Evolutionary conservation across 192 early-diverging fungal species (phyloP).

Genomic region (Coemansia sp.): DNA sequence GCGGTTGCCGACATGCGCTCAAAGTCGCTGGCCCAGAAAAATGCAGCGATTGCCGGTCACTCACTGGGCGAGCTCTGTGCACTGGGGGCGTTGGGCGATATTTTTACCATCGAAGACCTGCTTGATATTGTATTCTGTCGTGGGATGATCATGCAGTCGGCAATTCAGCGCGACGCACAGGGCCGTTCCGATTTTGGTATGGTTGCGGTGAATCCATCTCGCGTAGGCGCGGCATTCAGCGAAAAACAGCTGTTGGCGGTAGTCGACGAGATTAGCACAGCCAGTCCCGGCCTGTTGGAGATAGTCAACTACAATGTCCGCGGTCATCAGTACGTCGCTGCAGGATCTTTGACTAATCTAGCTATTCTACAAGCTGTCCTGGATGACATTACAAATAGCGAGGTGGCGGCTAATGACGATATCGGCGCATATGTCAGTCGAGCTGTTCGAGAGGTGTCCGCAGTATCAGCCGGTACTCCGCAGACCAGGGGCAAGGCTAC

Average conservation of each 20-base stretch:
- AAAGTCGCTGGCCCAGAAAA: slow-evolving; percentile 72
- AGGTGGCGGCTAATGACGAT: not conserved
- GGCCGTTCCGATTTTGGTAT: slow-evolving; percentile 91
- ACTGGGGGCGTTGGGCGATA: slow-evolving; percentile 67
- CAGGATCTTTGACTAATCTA: slow-evolving; percentile 76
- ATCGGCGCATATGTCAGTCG: slow-evolving; percentile 49
- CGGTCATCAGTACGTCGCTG: slow-evolving; percentile 90
- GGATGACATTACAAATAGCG: slow-evolving; percentile 55
- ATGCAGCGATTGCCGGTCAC: slow-evolving; percentile 86
- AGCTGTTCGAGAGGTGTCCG: slow-evolving; percentile 65
- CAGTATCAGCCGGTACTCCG: slow-evolving; percentile 57
- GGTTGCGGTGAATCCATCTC: slow-evolving; percentile 85
- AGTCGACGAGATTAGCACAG: slow-evolving; percentile 71
- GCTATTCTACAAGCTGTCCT: slow-evolving; percentile 78
- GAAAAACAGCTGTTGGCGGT: slow-evolving; percentile 61
- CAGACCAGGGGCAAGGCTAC: slow-evolving; percentile 82
- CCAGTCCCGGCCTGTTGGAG: slow-evolving; percentile 70
- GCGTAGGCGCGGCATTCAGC: slow-evolving; percentile 69
- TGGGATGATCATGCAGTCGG: slow-evolving; percentile 93
- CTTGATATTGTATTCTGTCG: slow-evolving; percentile 90
- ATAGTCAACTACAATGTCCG: slow-evolving; percentile 97
- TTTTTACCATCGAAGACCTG: slow-evolving; percentile 72
- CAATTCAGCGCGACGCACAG: slow-evolving; percentile 71
- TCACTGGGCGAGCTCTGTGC: slow-evolving; percentile 90
- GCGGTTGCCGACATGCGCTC: slow-evolving; percentile 81